These are phyloP conservation scores for Hypomontagnella monticulosa DNA, from an alignment of 495 filamentous ascomycete species.

Conservation along the genomic window DNA sequence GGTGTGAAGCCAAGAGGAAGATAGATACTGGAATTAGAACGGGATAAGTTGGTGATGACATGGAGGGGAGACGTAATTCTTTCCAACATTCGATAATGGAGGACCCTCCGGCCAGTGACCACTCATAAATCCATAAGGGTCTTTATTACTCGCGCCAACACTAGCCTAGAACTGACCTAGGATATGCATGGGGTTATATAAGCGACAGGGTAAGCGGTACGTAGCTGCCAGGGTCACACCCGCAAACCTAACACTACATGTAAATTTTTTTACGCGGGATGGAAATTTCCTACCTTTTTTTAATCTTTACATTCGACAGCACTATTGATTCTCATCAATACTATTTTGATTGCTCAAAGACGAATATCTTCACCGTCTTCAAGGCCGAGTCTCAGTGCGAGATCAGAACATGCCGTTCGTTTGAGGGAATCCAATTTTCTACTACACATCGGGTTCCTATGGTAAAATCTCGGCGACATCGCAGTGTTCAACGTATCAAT, in stretches of 20 bases:
- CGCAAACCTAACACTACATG: too few species aligned
- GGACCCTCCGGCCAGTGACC: constrained; percentile 3
- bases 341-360: constrained; percentile 41
- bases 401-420: constrained; percentile 47
- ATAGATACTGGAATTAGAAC: neutral
- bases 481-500: constrained; percentile 15
- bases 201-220: neutral
- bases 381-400: constrained; percentile 45
- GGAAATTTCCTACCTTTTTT: constrained; percentile 18
- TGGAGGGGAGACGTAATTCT: constrained; percentile 9
- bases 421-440: constrained; percentile 44
- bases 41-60: neutral
- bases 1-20: too few species aligned
- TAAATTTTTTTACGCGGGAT: constrained; percentile 17
- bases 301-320: constrained; percentile 44
- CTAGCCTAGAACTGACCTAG: neutral
- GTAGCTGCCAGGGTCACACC: too few species aligned
- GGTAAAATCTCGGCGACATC: constrained; percentile 49
- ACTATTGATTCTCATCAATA: constrained; percentile 41
- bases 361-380: constrained; percentile 39
- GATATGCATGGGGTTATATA: neutral
- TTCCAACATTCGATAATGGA: constrained; percentile 1
- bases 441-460: constrained; percentile 45
- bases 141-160: neutral
- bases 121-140: constrained; percentile 18